A percentile compares a stretch with the other conserved stretches of the same genome.
These are phyloP conservation scores for Torulaspora gathmanii DNA, from an alignment of 805 yeast species.

Conservation along the genomic window DNA sequence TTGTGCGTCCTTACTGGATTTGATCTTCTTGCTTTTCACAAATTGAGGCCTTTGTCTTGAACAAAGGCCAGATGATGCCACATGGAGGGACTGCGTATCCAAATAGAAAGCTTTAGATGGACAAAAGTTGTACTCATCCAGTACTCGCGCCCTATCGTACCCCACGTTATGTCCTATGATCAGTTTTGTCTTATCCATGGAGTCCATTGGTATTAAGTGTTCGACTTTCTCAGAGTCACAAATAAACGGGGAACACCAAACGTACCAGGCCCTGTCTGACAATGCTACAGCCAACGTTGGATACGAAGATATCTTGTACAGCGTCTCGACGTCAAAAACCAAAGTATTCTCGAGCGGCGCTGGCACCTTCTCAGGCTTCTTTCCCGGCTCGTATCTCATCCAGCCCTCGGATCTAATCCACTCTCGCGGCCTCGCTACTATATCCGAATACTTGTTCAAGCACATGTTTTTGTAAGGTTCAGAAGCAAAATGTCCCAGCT, in stretches of 20 bases:
- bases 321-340: slow-evolving; percentile 85
- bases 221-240: slow-evolving; percentile 43
- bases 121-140: slow-evolving; percentile 72
- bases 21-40: slow-evolving; percentile 43
- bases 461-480: slow-evolving; percentile 54
- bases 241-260: slow-evolving; percentile 88
- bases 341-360: slow-evolving; percentile 68
- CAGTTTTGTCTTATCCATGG: slow-evolving; percentile 45
- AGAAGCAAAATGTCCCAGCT: slow-evolving; percentile 55
- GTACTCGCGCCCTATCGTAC: slow-evolving; percentile 81
- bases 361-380: slow-evolving; percentile 50
- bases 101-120: slow-evolving; percentile 70
- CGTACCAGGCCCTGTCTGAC: slow-evolving; percentile 78
- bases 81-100: slow-evolving; percentile 91
- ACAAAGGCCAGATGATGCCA: slow-evolving; percentile 87
- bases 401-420: slow-evolving; percentile 74
- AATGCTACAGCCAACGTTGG: slow-evolving; percentile 80
- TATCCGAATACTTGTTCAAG: slow-evolving; percentile 42
- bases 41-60: slow-evolving; percentile 83
- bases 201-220: slow-evolving; percentile 75
- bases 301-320: slow-evolving; percentile 68
- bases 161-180: slow-evolving; percentile 88
- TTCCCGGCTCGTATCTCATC: slow-evolving; percentile 62
- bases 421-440: slow-evolving; percentile 41
- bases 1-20: slow-evolving; percentile 6